Percentiles rank a stretch among this genome's conserved stretches.
These are phyloP conservation scores for Pythium brassicae DNA, from an alignment of 352 stramenopile genomes.

Conservation along the genomic window DNA sequence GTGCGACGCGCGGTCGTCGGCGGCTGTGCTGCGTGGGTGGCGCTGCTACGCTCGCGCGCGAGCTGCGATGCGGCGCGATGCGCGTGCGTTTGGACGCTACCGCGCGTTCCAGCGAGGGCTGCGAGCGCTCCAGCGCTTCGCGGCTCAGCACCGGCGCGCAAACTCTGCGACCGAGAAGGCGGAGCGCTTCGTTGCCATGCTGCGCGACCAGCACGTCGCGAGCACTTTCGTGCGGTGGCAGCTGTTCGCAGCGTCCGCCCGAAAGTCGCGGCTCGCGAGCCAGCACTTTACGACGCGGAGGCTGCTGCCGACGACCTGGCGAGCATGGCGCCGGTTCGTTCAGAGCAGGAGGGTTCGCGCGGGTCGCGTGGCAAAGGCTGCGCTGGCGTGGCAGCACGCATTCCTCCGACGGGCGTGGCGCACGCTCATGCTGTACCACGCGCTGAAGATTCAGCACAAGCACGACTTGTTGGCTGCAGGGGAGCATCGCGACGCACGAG, in stretches of 20 bases:
- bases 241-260: constrained; percentile 9
- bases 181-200: constrained; percentile 16
- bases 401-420: constrained; percentile 25
- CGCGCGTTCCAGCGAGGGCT: constrained; percentile 19
- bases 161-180: constrained; percentile 11
- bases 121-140: constrained; percentile 11
- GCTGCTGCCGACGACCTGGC: constrained; percentile 26
- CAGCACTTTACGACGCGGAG: constrained; percentile 22
- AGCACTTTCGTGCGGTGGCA: constrained; percentile 25
- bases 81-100: constrained; percentile 18
- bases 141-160: constrained; percentile 3
- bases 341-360: neutral
- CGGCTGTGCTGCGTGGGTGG: constrained; percentile 20
- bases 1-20: constrained; percentile 12
- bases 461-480: constrained; percentile 8
- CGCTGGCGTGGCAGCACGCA: constrained; percentile 18
- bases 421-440: constrained; percentile 12
- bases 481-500: constrained; percentile 3
- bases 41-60: constrained; percentile 8
- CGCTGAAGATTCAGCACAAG: neutral
- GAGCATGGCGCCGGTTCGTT: constrained; percentile 17
- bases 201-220: constrained; percentile 12
- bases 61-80: constrained; percentile 5
- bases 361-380: constrained; percentile 3
- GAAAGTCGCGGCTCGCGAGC: constrained; percentile 18